These are phyloP conservation scores for Colletotrichum sp. DNA, from an alignment of 2,329 filamentous ascomycete genomes.

Conservation along the genomic window DNA sequence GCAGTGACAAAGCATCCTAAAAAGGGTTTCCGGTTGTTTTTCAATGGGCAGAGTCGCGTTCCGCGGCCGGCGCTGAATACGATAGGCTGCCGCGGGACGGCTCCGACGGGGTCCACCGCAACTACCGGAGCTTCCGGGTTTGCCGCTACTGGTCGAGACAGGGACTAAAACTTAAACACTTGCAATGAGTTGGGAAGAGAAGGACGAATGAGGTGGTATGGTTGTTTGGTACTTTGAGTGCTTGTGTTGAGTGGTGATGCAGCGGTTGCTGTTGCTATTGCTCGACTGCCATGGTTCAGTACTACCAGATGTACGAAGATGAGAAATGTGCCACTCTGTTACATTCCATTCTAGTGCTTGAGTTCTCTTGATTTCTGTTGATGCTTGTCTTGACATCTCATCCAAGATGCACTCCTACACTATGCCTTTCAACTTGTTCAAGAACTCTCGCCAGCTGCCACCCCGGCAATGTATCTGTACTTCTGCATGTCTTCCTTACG, in stretches of 20 bases:
- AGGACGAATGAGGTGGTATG: not conserved
- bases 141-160: not conserved
- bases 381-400: not conserved
- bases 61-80: not conserved
- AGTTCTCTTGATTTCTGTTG: accelerated
- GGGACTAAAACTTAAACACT: not conserved
- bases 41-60: not conserved
- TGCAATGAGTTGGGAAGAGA: not conserved
- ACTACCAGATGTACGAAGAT: not conserved
- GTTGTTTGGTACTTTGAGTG: not conserved
- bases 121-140: not conserved
- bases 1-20: not conserved
- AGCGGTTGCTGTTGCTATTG: not conserved
- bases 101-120: not conserved
- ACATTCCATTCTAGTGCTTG: not conserved
- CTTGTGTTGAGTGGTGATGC: not conserved
- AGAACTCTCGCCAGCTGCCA: not conserved
- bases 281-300: no score
- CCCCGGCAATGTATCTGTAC: not conserved
- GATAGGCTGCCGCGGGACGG: not conserved
- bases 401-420: not conserved
- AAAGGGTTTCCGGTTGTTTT: not conserved
- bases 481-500: not conserved
- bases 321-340: not conserved
- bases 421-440: not conserved